Base-by-base conservation (phyloP, 2,329 filamentous ascomycete species). In the Myrmaecium sp. region DNA sequence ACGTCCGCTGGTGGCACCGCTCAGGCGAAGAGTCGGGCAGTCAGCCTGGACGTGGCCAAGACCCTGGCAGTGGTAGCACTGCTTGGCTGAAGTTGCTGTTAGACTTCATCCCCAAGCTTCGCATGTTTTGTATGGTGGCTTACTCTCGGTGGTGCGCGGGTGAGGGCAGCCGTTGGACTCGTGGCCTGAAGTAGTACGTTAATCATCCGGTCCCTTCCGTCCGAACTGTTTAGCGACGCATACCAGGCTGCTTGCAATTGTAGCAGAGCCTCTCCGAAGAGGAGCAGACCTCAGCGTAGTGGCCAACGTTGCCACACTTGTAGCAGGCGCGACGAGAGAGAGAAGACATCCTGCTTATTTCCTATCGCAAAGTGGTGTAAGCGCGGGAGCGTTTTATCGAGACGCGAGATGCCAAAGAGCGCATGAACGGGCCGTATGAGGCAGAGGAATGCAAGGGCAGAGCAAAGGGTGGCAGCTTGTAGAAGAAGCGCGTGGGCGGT, bases 51-150 rank as follows among this genome's bases (percentile, higher is more conserved):
- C 89, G 54, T 98, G 89, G 40, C 89, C 89, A 35, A 95, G 71
- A 32, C 89, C 89, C 65, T 95, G 89, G 68, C 89, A 98, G 63
- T 95, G 89, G 57, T 98, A 98, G 72, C 89, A 98, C 67, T 98
- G 89, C 74, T 98, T 98, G 28, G 83, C 83, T 74, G 44, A 33
- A 19, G 14, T 13, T 6, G 5, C 4, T n/a, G 21, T 27, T 30
- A 30, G 34, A 20, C 7, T 20, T 30, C 23, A 32, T 32, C 17
- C 14, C n/a, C n/a, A n/a, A n/a, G n/a, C 8, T 13, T 13, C 6
- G 9, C 7, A 13, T 25, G 14, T 30, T 9, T 7, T 15, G 19
- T 16, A 20, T n/a, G n/a, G n/a, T n/a, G n/a, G 49, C 68, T 58
- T 64, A 74, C 69, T 74, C 62, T 98, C 89, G 38, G 89, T 94